Percentiles rank a stretch among this genome's conserved stretches.
Conservation (phyloP, 2,329 filamentous ascomycete genomes). For the Colletotrichum horii region DNA sequence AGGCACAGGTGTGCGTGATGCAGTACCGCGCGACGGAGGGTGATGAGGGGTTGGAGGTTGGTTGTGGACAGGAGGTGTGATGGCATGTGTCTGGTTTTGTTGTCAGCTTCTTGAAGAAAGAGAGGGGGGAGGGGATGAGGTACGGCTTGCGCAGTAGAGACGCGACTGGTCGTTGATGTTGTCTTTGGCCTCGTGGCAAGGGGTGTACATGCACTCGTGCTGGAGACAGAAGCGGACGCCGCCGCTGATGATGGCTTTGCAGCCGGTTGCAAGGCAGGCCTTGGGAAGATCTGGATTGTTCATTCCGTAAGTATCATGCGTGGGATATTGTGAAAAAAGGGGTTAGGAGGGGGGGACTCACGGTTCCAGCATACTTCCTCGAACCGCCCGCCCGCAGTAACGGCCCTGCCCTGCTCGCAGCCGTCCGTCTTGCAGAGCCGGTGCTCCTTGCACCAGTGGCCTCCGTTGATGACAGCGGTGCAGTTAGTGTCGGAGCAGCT, state of each 20-base stretch:
- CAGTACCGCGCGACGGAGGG: conserved; percentile 2
- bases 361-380: conserved; percentile 16
- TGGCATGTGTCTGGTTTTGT: conserved; percentile 6
- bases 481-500: conserved; percentile 20
- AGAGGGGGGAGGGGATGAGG: too few relatives aligned
- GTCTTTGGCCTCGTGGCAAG: conserved; percentile 11
- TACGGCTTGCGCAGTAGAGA: conserved; percentile 15
- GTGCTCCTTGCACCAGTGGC: conserved; percentile 23
- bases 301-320: background rate
- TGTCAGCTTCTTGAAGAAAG: too few relatives aligned
- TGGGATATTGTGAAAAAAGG: background rate
- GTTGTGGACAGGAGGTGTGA: conserved; percentile 1
- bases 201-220: conserved; percentile 16
- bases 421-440: conserved; percentile 21
- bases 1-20: conserved; percentile 14
- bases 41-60: background rate
- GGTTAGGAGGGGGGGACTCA: background rate
- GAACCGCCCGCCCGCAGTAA: background rate
- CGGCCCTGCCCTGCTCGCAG: background rate
- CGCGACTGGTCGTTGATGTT: background rate
- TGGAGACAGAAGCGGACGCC: background rate
- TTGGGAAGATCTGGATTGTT: background rate
- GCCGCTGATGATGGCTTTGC: background rate
- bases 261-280: background rate
- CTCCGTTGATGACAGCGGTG: conserved; percentile 16